Evolutionary conservation across 2,329 filamentous ascomycete species (phyloP).

Genomic region (Fusarium sp.): DNA sequence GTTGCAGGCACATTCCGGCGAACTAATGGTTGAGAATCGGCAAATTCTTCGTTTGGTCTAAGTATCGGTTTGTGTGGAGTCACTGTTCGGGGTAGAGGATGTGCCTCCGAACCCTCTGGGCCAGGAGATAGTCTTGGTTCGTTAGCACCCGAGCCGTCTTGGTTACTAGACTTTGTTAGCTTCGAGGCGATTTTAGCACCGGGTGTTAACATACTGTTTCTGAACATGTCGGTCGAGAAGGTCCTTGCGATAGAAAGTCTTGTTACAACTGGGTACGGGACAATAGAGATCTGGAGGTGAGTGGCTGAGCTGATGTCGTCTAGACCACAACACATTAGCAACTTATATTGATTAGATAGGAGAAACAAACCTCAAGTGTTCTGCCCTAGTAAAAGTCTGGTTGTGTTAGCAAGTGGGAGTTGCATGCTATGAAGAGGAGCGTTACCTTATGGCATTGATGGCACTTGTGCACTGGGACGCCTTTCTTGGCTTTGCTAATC

Average conservation of each 20-base stretch:
- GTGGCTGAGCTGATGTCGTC: constrained; percentile 72
- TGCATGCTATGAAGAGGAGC: background rate
- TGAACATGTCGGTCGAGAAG: constrained; percentile 68
- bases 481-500: constrained; percentile 69
- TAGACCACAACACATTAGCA: constrained; percentile 50
- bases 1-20: constrained; percentile 22
- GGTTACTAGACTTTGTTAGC: constrained; percentile 41
- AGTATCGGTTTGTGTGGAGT: constrained; percentile 11
- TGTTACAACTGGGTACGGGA: constrained; percentile 64
- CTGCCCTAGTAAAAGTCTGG: constrained; percentile 71
- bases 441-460: constrained; percentile 65
- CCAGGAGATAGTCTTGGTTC: constrained; percentile 9
- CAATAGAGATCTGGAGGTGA: constrained; percentile 65
- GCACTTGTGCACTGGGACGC: constrained; percentile 67
- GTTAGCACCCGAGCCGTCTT: constrained; percentile 26
- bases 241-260: constrained; percentile 69
- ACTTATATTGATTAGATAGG: background rate
- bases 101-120: constrained; percentile 34
- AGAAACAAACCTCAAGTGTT: constrained; percentile 66
- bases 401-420: constrained; percentile 12
- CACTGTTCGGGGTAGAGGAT: constrained; percentile 22
- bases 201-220: constrained; percentile 50
- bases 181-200: background rate
- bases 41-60: constrained; percentile 4
- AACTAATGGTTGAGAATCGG: constrained; percentile 13